Conservation (phyloP, 2,329 filamentous ascomycete species). For the Epichloe coenophiala region DNA sequence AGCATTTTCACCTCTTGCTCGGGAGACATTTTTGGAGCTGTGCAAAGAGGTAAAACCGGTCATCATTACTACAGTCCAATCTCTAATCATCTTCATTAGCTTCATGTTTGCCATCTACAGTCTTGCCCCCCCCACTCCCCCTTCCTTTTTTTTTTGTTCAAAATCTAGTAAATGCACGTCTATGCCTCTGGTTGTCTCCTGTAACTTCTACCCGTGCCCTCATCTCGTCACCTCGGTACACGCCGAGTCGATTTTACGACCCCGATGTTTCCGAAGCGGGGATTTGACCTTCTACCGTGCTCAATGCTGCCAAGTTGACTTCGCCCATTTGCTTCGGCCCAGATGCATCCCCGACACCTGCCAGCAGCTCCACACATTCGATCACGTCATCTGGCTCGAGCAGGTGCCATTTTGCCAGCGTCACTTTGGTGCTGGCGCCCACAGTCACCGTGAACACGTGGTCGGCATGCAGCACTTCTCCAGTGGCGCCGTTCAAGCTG, state of each 20-base stretch:
- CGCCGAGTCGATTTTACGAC: neutral
- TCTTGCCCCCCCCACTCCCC: neutral
- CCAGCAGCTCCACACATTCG: constrained; percentile 46
- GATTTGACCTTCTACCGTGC: constrained; percentile 38
- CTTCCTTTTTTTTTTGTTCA: neutral
- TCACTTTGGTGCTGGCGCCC: constrained; percentile 83
- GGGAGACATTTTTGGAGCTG: no score
- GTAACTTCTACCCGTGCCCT: neutral
- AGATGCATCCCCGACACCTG: constrained; percentile 28
- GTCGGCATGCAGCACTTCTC: constrained; percentile 38
- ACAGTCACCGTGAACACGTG: constrained; percentile 86
- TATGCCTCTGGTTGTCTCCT: neutral
- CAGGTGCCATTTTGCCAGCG: constrained; percentile 79
- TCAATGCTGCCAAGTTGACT: constrained; percentile 43
- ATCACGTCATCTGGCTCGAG: constrained; percentile 83
- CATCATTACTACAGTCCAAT: no score
- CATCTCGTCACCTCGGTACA: neutral
- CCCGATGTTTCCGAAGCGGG: constrained; percentile 10
- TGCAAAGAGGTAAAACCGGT: no score
- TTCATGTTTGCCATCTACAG: neutral
- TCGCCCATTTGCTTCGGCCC: constrained; percentile 29
- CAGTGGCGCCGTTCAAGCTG: constrained; percentile 49
- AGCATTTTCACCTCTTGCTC: no score
- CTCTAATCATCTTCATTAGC: no score
- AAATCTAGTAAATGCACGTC: neutral